Evolutionary conservation across 495 filamentous ascomycete species (phyloP).

Genomic region (Trichoderma virens): DNA sequence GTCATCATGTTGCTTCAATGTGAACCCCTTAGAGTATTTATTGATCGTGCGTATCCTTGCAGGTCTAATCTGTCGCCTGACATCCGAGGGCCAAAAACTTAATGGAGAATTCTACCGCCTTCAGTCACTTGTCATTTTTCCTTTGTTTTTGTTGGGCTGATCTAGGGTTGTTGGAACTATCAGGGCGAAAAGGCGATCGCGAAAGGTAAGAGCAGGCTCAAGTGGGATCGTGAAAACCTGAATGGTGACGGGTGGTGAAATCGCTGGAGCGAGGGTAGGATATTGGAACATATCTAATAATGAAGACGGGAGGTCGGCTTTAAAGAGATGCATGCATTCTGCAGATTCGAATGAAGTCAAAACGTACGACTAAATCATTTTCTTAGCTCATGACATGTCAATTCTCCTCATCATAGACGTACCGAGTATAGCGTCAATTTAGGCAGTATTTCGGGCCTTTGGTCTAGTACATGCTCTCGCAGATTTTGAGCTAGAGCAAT

Average conservation of each 20-base stretch:
- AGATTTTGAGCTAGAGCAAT: background rate
- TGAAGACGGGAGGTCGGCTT: background rate
- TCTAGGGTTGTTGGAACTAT: background rate
- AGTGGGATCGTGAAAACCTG: background rate
- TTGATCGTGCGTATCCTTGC: too few relatives aligned
- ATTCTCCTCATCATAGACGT: background rate
- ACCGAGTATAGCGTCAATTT: background rate
- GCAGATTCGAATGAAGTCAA: background rate
- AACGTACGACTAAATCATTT: background rate
- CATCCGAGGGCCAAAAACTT: too few relatives aligned
- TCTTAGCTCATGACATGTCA: background rate
- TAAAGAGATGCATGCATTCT: background rate
- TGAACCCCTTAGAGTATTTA: too few relatives aligned
- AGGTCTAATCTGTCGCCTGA: too few relatives aligned
- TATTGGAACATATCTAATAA: background rate
- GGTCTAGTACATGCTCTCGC: background rate
- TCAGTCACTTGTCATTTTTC: background rate
- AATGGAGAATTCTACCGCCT: too few relatives aligned
- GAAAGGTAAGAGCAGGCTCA: background rate
- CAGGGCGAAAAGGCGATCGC: background rate
- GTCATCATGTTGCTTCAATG: too few relatives aligned
- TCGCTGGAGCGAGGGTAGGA: background rate
- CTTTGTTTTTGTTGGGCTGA: background rate
- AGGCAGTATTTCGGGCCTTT: background rate
- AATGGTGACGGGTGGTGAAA: background rate